Percentiles rank a stretch among this genome's conserved stretches.
phyloP scores from a whole-genome alignment of 176 grass and related monocot genomes.

The Oryza rufipogon region DNA sequence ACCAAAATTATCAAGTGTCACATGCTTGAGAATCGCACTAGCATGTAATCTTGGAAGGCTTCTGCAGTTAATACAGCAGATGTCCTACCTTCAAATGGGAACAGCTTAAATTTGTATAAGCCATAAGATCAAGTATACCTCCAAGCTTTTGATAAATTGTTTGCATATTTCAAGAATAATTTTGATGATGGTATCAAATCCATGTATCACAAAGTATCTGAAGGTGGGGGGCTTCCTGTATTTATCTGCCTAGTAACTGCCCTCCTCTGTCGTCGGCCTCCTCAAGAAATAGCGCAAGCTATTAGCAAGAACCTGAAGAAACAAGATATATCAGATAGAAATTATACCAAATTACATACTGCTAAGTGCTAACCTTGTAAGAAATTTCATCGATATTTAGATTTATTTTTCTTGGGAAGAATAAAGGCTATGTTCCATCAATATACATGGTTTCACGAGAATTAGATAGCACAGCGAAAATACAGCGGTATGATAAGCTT shows the following conservation, averaged over 20 bases:
- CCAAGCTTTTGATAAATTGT: constrained; percentile 10
- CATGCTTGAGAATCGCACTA: constrained; percentile 22
- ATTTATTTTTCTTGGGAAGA: neutral
- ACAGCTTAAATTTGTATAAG: constrained; percentile 4
- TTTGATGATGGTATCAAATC: constrained; percentile 9
- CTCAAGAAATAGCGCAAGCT: constrained; percentile 97
- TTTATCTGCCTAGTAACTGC: constrained; percentile 65
- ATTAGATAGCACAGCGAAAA: neutral
- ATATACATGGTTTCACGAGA: neutral
- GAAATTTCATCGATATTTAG: neutral
- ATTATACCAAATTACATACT: too few relatives aligned
- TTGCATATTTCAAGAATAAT: constrained; percentile 12
- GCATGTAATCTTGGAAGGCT: constrained; percentile 8
- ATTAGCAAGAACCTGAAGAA: constrained; percentile 82
- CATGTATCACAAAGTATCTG: constrained; percentile 10
- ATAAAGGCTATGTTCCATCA: neutral
- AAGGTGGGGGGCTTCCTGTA: neutral
- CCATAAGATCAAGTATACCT: constrained; percentile 42
- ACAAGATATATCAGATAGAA: constrained; percentile 27
- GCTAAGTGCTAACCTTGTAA: too few relatives aligned
- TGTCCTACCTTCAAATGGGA: constrained; percentile 23
- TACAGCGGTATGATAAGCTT: constrained; percentile 21
- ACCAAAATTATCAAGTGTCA: constrained; percentile 32
- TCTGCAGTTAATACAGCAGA: constrained; percentile 23
- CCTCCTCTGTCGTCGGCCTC: constrained; percentile 85